phyloP scores from a whole-genome alignment of 2,329 filamentous ascomycete genomes.

The Magnaporthiopsis rhizophila region DNA sequence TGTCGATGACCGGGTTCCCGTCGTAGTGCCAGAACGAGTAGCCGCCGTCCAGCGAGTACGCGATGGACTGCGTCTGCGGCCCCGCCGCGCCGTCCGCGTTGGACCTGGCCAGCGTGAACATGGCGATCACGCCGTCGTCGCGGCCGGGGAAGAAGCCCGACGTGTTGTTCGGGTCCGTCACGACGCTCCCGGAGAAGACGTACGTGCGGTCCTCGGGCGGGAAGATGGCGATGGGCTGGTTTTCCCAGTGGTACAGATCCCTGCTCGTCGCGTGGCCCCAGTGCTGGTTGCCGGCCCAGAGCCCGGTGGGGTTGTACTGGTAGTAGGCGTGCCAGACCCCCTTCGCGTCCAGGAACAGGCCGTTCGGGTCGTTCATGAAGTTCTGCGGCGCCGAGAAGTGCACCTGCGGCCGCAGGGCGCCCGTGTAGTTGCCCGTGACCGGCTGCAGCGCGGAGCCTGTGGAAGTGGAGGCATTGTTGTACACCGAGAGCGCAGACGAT shows the following conservation, averaged over 20 bases:
- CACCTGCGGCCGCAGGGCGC: slow-evolving; percentile 38
- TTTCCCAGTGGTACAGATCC: slow-evolving; percentile 54
- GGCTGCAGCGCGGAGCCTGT: too few relatives aligned
- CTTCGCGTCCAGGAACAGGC: slow-evolving; percentile 41
- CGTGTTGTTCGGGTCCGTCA: slow-evolving; percentile 56
- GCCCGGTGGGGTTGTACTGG: slow-evolving; percentile 32
- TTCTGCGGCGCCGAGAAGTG: slow-evolving; percentile 46
- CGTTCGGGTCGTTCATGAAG: slow-evolving; percentile 23
- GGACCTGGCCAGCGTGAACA: slow-evolving; percentile 35
- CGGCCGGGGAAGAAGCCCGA: slow-evolving; percentile 55
- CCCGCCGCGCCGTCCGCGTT: slow-evolving; percentile 31
- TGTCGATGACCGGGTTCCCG: slow-evolving; percentile 51
- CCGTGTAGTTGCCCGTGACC: slow-evolving; percentile 20
- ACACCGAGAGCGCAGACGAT: too few relatives aligned
- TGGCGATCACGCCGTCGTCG: slow-evolving; percentile 43
- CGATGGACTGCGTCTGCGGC: slow-evolving; percentile 48
- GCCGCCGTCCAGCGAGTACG: slow-evolving; percentile 54
- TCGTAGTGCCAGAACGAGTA: slow-evolving; percentile 53
- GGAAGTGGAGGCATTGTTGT: too few relatives aligned
- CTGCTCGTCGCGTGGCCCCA: slow-evolving; percentile 59
- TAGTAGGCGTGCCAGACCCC: slow-evolving; percentile 59
- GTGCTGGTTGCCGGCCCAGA: slow-evolving; percentile 45
- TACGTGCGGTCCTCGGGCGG: slow-evolving; percentile 38
- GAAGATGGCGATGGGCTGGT: slow-evolving; percentile 52
- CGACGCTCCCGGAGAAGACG: slow-evolving; percentile 47